Evolutionary conservation across 768 basidiomycete genomes (phyloP).

Genomic region (Ramaria sp.): DNA sequence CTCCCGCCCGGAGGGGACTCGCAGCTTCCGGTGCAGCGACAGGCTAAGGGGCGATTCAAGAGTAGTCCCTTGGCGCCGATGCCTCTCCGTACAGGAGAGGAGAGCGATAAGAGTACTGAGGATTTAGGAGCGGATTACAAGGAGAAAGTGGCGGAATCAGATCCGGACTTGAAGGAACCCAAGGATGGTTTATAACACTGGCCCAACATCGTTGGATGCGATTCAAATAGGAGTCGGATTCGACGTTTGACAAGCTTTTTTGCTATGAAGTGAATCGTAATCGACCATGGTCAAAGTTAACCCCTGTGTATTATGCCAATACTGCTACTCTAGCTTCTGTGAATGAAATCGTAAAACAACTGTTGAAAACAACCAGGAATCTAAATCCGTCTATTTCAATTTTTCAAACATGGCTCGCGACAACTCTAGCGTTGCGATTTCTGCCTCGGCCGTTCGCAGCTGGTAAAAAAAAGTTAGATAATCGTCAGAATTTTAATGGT

Average conservation of each 20-base stretch:
- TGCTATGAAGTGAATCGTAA: background rate
- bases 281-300: too few relatives aligned
- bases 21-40: slow-evolving; percentile 12
- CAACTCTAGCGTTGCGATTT: slow-evolving; percentile 59
- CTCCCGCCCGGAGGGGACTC: slow-evolving; percentile 9
- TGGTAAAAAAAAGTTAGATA: slow-evolving; percentile 20
- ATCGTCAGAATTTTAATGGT: slow-evolving; percentile 2
- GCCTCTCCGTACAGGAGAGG: background rate
- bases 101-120: background rate
- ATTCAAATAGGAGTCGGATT: background rate
- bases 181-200: slow-evolving; percentile 2
- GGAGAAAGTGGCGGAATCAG: background rate
- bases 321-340: background rate
- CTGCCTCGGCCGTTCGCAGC: slow-evolving; percentile 71
- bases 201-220: background rate
- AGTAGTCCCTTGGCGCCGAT: slow-evolving; percentile 49
- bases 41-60: slow-evolving; percentile 52
- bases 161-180: slow-evolving; percentile 3
- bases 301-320: background rate
- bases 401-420: slow-evolving; percentile 70
- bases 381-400: slow-evolving; percentile 33
- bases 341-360: background rate
- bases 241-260: background rate
- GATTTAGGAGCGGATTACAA: background rate
- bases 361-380: background rate